Evolutionary conservation across 2,329 filamentous ascomycete genomes (phyloP), one percentile per base, ranked within the genome.

Genomic region (Hymenoscyphus fructigenus): DNA sequence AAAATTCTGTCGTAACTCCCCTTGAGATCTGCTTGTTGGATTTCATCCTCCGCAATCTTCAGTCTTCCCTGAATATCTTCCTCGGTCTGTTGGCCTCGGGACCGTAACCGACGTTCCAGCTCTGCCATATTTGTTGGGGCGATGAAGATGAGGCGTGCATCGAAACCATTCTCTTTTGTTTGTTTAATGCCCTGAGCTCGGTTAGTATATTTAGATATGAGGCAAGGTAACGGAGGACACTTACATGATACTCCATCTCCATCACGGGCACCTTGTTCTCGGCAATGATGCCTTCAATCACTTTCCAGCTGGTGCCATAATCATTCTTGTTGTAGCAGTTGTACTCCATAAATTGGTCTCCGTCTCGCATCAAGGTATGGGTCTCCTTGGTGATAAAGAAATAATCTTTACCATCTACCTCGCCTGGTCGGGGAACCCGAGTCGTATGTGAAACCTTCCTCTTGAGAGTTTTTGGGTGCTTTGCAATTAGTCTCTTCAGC

Each of bases 391-490:
- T 81, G 53, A 91, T 85, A 65, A 87, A 87, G 67, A 84, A 79
- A 68, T 82, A 87, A 61, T 81, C 77, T 64, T 80, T 77, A 36
- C 83, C 84, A 44, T 81, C 76, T n/a, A 78, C 72, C 70, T 88
- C 86, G 5, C 80, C 82, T 17, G 83, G 81, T 9, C 73, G 72
- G 2, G 82, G 78, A 29, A 77, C 75, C 17, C 85, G 79, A 3
- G 83, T 86, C 2, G 86, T 86, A 70, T 88, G 84, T 14, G 79
- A 80, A 15, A 82, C 76, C 10, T 86, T 84, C 58, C 77, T 78
- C 23, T 83, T 87, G 71, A 94, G 92, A 23, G 86, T 86, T 60
- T 86, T 84, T 6, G 85, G 85, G 74, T 87, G 86, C 63, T 84
- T 83, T 32, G 86, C 83, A 68, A 90, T 79, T 17, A 95, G 82